These are phyloP conservation scores for Udeniomyces megalosporus DNA, from an alignment of 768 basidiomycete species.

Conservation along the genomic window DNA sequence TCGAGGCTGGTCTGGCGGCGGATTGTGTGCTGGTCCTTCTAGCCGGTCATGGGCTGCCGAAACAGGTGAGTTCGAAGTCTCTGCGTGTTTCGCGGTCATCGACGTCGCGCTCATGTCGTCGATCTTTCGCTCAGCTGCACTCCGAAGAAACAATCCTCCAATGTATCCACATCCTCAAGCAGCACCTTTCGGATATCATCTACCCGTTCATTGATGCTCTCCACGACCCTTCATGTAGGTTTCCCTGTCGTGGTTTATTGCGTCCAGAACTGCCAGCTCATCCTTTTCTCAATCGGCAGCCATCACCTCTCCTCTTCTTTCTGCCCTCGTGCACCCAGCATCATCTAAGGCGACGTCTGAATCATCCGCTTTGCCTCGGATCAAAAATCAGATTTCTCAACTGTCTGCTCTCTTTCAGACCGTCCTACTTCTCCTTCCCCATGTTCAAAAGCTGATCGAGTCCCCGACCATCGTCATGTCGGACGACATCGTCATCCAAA, in stretches of 20 bases:
- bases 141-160: constrained; percentile 81
- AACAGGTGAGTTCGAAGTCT: constrained; percentile 61
- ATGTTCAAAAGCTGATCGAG: constrained; percentile 56
- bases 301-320: constrained; percentile 21
- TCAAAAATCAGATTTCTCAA: not conserved
- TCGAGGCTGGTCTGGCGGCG: constrained; percentile 62
- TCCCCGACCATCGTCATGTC: constrained; percentile 60
- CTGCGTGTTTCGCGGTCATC: too few relatives aligned
- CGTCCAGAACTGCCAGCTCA: not conserved
- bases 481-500: constrained; percentile 77
- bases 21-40: constrained; percentile 68
- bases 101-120: too few relatives aligned
- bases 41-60: constrained; percentile 59
- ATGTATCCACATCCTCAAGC: constrained; percentile 61
- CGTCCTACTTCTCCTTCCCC: constrained; percentile 52
- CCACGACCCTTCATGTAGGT: constrained; percentile 18
- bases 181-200: constrained; percentile 57
- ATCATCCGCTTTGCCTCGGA: not conserved
- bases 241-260: too few relatives aligned
- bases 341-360: not conserved
- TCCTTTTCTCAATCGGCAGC: constrained; percentile 32
- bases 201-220: constrained; percentile 71
- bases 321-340: constrained; percentile 28
- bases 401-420: constrained; percentile 45
- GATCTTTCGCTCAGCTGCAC: constrained; percentile 45